phyloP scores from a whole-genome alignment of 108 stramenopile species.

The Stephanodiscus minutulus region DNA sequence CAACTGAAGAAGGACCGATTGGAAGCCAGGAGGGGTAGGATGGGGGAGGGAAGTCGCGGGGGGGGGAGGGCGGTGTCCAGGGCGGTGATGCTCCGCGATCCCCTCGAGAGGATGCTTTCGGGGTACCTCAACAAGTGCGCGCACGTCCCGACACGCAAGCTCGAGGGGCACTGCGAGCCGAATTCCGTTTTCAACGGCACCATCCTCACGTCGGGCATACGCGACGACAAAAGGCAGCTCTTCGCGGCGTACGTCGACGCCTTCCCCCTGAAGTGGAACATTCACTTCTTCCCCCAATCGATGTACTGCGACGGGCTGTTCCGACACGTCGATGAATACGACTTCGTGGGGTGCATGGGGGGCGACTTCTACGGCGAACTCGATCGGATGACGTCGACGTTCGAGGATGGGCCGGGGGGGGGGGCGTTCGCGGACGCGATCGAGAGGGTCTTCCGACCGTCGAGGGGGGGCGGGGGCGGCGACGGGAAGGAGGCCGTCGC shows the following conservation, averaged over 20 bases:
- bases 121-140: slow-evolving; percentile 61
- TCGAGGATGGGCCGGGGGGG: slow-evolving; percentile 2
- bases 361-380: slow-evolving; percentile 33
- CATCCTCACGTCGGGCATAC: neutral
- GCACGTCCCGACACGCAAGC: neutral
- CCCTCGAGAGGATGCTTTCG: slow-evolving; percentile 55
- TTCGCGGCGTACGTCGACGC: slow-evolving; percentile 57
- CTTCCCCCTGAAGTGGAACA: slow-evolving; percentile 57
- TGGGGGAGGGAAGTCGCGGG: no score
- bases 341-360: slow-evolving; percentile 61
- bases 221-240: slow-evolving; percentile 22
- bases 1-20: neutral
- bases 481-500: no score
- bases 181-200: slow-evolving; percentile 15
- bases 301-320: slow-evolving; percentile 51
- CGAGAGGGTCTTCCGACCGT: slow-evolving; percentile 1
- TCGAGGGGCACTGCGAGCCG: slow-evolving; percentile 27
- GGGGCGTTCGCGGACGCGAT: slow-evolving; percentile 12
- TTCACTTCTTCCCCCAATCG: slow-evolving; percentile 55
- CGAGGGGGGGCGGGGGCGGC: neutral
- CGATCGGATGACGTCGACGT: slow-evolving; percentile 15
- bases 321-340: slow-evolving; percentile 32
- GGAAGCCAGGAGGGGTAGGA: neutral
- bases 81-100: slow-evolving; percentile 49
- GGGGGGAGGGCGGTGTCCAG: neutral